phyloP scores from a whole-genome alignment of 805 yeast genomes.

The Ogataea methanolica region DNA sequence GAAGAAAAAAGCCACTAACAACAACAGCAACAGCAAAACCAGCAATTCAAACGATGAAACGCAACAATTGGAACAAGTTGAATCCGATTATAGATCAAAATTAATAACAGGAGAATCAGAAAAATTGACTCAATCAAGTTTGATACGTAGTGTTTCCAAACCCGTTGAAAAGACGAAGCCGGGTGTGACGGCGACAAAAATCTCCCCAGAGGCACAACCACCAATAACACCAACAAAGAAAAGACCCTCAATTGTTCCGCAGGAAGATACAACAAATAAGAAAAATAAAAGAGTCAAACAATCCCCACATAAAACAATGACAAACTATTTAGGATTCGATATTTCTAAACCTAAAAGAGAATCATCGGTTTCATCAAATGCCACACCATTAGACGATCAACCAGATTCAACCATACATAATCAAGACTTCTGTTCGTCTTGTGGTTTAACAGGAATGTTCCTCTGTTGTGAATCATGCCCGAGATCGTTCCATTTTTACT shows the following conservation, averaged over 20 bases:
- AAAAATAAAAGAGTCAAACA: slow-evolving; percentile 19
- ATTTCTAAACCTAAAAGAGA: slow-evolving; percentile 6
- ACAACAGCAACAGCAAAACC: slow-evolving; percentile 12
- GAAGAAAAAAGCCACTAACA: slow-evolving; percentile 27
- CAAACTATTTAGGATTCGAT: slow-evolving; percentile 8
- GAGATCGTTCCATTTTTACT: slow-evolving; percentile 82
- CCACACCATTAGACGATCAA: not conserved
- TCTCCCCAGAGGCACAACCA: slow-evolving; percentile 11
- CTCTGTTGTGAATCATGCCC: slow-evolving; percentile 95
- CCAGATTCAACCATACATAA: slow-evolving; percentile 36
- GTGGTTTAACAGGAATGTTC: slow-evolving; percentile 86
- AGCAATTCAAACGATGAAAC: slow-evolving; percentile 3
- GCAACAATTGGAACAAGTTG: slow-evolving; percentile 9
- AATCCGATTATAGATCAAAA: slow-evolving; percentile 13
- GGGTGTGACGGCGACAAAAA: slow-evolving; percentile 3
- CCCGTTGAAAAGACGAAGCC: slow-evolving; percentile 10
- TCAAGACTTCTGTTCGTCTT: slow-evolving; percentile 87
- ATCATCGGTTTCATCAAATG: slow-evolving; percentile 6
- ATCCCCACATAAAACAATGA: slow-evolving; percentile 16
- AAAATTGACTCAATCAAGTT: slow-evolving; percentile 26
- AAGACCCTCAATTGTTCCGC: too few species aligned
- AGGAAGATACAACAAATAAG: slow-evolving; percentile 1
- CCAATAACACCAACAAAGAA: slow-evolving; percentile 1
- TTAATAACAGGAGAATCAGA: slow-evolving; percentile 11
- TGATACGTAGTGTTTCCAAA: slow-evolving; percentile 14